A percentile compares a stretch with the other conserved stretches of the same genome.
phyloP scores from a whole-genome alignment of 225 moss, liverwort and hornwort genomes.

The Anthoceros angustus region DNA sequence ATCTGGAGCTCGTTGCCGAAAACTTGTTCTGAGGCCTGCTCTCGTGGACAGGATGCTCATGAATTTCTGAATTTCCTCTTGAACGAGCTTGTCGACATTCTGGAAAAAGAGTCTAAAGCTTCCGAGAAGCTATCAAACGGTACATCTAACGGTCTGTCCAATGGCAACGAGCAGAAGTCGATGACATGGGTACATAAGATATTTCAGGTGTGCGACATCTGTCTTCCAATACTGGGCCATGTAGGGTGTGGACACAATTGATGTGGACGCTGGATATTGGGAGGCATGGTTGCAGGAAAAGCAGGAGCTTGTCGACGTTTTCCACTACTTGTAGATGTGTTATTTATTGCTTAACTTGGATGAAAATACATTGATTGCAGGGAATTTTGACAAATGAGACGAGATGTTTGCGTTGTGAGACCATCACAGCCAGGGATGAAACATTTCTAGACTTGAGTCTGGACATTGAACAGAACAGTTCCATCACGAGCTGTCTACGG shows the following conservation, averaged over 20 bases:
- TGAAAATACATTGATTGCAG: constrained; percentile 15
- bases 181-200: constrained; percentile 97
- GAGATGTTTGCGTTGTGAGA: constrained; percentile 88
- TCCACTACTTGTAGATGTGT: too few relatives aligned
- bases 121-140: constrained; percentile 65
- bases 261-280: too few relatives aligned
- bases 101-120: constrained; percentile 95
- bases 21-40: too few relatives aligned
- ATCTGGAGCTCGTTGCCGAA: neutral
- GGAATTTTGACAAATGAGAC: constrained; percentile 97
- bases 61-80: constrained; percentile 91
- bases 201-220: constrained; percentile 40
- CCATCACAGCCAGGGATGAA: constrained; percentile 92
- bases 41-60: constrained; percentile 78
- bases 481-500: constrained; percentile 94
- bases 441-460: constrained; percentile 92
- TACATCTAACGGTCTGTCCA: constrained; percentile 59
- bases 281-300: too few relatives aligned
- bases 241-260: too few relatives aligned
- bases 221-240: too few relatives aligned
- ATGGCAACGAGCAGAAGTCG: constrained; percentile 64
- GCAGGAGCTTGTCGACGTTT: too few relatives aligned
- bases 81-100: constrained; percentile 92
- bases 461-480: constrained; percentile 98
- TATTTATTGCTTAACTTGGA: neutral